Base-by-base conservation (phyloP, 768 basidiomycete species). In the Podaxis mareebaensis region DNA sequence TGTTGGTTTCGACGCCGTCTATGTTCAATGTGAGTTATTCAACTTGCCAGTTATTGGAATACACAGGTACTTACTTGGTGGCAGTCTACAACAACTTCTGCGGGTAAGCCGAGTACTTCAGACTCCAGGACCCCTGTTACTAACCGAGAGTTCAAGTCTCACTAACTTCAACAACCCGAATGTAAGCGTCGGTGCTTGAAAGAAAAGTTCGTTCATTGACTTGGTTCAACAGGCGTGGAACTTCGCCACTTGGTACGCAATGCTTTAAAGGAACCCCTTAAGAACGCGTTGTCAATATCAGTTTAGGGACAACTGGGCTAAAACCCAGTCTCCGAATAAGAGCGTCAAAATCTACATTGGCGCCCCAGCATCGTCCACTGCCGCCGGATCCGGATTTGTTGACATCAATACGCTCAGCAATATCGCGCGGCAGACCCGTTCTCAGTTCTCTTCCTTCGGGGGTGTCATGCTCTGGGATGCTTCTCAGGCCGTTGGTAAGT, bases 1-100 rank as follows among this genome's bases (percentile, higher is more conserved):
- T n/a, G 87, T 84, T 22, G 77, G 76, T 0, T 89, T 88, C 65
- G 88, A 90, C 72, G 85, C 85, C 1, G 75, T 90, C 60, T 88
- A 87, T 69, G 87, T 89, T 44, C 88, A 88, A 71, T 65, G 66
- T 67, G 58, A 63, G 60, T 58, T 24, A 4, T n/a, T 7, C 6
- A 15, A 15, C 24, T 55, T 24, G 6, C 11, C n/a, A 22, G 61
- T 26, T 11, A 49, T 42, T 17, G n/a, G 15, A 6, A 13, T 15
- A 44, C 8, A 17, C 15, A 22, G 8, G 8, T 15, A 42, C 20
- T 48, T 20, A 30, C 48, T 33, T 44, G 58, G 73, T 17, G 11
- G n/a, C 6, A 71, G 69, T 72, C 57, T 72, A 72, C 52, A 84
- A 85, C 71, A 85, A 84, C 70, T 81, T 71, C 67, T 85, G 83